Conservation (phyloP, 192 early-diverging fungal genomes). For the Gorgonomyces haynaldii region DNA sequence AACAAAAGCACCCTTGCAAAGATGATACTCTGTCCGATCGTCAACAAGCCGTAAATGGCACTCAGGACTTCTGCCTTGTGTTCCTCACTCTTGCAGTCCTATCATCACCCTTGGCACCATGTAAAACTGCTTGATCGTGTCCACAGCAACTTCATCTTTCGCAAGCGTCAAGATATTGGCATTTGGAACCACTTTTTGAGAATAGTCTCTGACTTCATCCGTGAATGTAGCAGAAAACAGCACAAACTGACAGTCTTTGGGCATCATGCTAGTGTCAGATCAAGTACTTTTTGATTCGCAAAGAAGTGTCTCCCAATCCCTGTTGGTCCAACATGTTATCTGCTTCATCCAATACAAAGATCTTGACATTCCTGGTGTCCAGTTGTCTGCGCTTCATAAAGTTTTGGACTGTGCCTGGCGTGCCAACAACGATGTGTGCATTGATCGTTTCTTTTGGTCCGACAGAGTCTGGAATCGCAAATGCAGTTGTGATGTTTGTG, state of each 20-base stretch:
- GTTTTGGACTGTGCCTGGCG: constrained; percentile 82
- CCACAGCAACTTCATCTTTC: constrained; percentile 81
- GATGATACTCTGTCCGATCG: constrained; percentile 92
- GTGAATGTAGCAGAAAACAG: constrained; percentile 96
- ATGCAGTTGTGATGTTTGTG: constrained; percentile 58
- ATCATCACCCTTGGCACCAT: too few relatives aligned
- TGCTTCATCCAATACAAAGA: constrained; percentile 96
- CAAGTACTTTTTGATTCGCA: constrained; percentile 66
- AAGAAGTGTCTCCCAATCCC: constrained; percentile 73
- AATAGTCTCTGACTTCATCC: constrained; percentile 61
- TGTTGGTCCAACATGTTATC: constrained; percentile 90
- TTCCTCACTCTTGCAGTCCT: constrained; percentile 66
- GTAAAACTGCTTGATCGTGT: constrained; percentile 92
- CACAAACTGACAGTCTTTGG: constrained; percentile 65
- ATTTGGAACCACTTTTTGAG: constrained; percentile 65
- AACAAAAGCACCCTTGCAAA: constrained; percentile 64
- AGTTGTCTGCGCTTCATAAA: constrained; percentile 55
- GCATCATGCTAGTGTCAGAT: constrained; percentile 49
- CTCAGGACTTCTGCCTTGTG: constrained; percentile 56
- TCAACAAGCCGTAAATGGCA: constrained; percentile 59
- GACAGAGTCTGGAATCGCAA: constrained; percentile 67
- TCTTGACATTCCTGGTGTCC: constrained; percentile 46
- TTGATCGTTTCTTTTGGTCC: constrained; percentile 46
- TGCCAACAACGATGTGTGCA: constrained; percentile 83
- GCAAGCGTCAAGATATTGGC: constrained; percentile 80